These are phyloP conservation scores for Castanopsis chinensis DNA, from an alignment of 306 rosid genomes.

Conservation along the genomic window DNA sequence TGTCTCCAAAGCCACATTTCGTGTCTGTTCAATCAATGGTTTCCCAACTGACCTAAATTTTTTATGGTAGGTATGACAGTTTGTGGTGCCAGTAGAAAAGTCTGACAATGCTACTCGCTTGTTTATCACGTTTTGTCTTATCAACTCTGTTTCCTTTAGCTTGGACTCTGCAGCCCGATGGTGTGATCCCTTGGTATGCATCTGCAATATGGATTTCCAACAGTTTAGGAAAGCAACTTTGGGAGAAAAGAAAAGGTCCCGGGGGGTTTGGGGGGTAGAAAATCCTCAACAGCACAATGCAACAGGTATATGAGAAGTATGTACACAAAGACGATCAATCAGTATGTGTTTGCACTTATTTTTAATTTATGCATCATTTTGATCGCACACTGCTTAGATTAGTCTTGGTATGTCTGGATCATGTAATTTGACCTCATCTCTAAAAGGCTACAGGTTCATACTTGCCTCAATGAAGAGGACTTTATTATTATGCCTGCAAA, in stretches of 20 bases:
- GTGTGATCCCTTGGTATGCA: constrained; percentile 36
- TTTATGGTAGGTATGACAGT: constrained; percentile 16
- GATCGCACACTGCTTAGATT: too few species aligned
- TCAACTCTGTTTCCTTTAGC: constrained; percentile 27
- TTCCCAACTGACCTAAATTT: constrained; percentile 10
- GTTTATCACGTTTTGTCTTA: constrained; percentile 22
- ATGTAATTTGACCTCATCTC: too few species aligned
- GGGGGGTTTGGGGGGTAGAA: not conserved
- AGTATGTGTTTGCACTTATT: too few species aligned
- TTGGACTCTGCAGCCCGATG: constrained; percentile 29
- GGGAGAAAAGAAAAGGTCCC: not conserved
- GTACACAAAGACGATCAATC: too few species aligned
- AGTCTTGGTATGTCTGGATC: too few species aligned
- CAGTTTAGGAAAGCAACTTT: not conserved
- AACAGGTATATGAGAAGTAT: not conserved
- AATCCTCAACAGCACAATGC: not conserved
- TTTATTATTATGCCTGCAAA: too few species aligned
- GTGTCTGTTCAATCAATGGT: constrained; percentile 28
- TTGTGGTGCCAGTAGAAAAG: constrained; percentile 23
- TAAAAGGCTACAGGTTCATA: too few species aligned
- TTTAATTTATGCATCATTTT: too few species aligned
- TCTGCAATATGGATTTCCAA: not conserved
- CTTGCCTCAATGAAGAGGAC: too few species aligned
- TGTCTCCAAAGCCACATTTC: constrained; percentile 23
- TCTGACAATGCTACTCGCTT: constrained; percentile 29